Evolutionary conservation across 768 basidiomycete genomes (phyloP), one percentile per base, ranked within the genome.

Genomic region (Gyrodon lividus): DNA sequence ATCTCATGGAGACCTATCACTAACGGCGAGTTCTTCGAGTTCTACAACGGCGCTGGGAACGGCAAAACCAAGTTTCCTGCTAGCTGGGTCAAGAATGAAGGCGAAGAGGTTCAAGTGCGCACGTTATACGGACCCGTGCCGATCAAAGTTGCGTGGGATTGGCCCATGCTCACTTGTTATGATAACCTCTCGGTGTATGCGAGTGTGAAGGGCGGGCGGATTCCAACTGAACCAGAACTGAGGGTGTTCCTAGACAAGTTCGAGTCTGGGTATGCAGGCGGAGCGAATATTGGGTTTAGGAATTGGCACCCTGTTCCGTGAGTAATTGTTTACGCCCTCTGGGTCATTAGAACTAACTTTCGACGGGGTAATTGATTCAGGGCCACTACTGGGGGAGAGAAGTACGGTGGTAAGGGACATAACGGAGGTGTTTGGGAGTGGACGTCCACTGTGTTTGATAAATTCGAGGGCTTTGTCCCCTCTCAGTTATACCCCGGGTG

Each of bases 401-500:
- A 67, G 45, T 61, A 64, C 51, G 76, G 68, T 19, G 81, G 83
- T 3, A 80, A 73, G 65, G 88, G 90, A 10, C 82, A 84, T 55
- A 98, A 99, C 58, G 97, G 97, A 6, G 97, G 97, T 5, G 87
- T 97, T 14, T 99, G 96, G 94, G 94, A 98, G 73, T 98, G 95
- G 95, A 97, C 96, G 0, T 87, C 87, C 17, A 94, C 93, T 14
- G 58, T 77, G 24, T 79, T 95, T 40, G 85, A 83, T 19, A 74
- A 73, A 23, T 75, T 82, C 54, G 84, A 91, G 2, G 94, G 92
- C 0, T 99, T 87, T 64, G 75, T 75, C 40, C 75, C 84, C 8
- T 93, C 90, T 1, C 69, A 69, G 31, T 63, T 96, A 43, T 99
- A 98, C 67, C 97, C 97, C 22, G 97, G 92, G 75, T 94, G 73